These are phyloP conservation scores for Schizosaccharomyces osmophilus DNA, from an alignment of 805 yeast species.

Conservation along the genomic window DNA sequence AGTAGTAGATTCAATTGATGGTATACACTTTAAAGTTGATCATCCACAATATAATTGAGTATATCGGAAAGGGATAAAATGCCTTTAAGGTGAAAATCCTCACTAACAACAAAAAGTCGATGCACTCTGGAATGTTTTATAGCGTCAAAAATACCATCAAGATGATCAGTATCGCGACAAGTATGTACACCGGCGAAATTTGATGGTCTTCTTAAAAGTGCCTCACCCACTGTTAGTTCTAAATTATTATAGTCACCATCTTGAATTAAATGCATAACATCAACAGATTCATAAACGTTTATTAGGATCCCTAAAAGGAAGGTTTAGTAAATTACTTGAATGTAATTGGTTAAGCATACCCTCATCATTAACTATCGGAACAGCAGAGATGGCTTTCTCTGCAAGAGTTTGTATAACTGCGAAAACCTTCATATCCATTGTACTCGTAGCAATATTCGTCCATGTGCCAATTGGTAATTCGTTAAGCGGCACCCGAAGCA, in stretches of 20 bases:
- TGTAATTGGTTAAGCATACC: conserved; percentile 16
- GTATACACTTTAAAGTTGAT: background rate
- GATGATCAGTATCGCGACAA: conserved; percentile 64
- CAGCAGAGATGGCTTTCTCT: conserved; percentile 60
- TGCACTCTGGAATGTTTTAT: conserved; percentile 77
- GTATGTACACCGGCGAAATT: conserved; percentile 96
- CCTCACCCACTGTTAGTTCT: conserved; percentile 83
- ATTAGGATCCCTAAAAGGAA: conserved; percentile 13
- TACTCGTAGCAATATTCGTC: conserved; percentile 42
- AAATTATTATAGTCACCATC: conserved; percentile 85
- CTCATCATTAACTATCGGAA: conserved; percentile 71
- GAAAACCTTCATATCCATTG: conserved; percentile 76
- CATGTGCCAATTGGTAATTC: conserved; percentile 44
- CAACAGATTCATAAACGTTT: conserved; percentile 90
- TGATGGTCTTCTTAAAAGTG: conserved; percentile 66
- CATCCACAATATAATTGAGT: conserved; percentile 42
- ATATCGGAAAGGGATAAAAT: conserved; percentile 83
- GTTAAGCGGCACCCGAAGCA: conserved; percentile 48
- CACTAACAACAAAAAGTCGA: conserved; percentile 72
- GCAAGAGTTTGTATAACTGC: conserved; percentile 72
- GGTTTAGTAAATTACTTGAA: background rate
- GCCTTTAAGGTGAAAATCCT: conserved; percentile 40
- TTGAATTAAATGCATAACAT: conserved; percentile 71
- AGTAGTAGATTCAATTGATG: too few relatives aligned
- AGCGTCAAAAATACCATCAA: conserved; percentile 77